Evolutionary conservation across 129 eudicot species (phyloP).

Genomic region (Silybum marianum): DNA sequence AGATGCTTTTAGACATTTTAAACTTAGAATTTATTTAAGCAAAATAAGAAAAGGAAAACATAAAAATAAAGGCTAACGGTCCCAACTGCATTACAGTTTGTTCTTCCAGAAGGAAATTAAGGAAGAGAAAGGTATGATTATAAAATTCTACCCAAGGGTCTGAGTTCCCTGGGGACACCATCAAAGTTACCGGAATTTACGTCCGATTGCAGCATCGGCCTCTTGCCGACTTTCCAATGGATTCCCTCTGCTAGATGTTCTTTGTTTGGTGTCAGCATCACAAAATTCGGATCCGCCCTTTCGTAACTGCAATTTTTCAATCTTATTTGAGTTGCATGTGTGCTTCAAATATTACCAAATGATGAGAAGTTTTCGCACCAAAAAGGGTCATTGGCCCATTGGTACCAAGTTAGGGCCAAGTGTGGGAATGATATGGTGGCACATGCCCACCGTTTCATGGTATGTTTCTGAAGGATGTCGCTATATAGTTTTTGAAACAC

Average conservation of each 20-base stretch:
- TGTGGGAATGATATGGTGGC: too few species aligned
- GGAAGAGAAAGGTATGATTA: slow-evolving; percentile 20
- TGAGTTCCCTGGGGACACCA: slow-evolving; percentile 78
- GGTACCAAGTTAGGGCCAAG: too few species aligned
- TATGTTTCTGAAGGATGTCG: too few species aligned
- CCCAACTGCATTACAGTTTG: slow-evolving; percentile 6
- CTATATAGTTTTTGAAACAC: too few species aligned
- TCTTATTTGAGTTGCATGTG: not conserved
- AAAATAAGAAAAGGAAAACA: not conserved
- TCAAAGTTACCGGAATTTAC: slow-evolving; percentile 78
- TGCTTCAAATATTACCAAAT: not conserved
- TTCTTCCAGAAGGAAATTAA: not conserved
- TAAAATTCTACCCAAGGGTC: slow-evolving; percentile 77
- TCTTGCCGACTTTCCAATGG: slow-evolving; percentile 72
- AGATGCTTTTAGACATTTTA: not conserved
- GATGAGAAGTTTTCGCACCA: too few species aligned
- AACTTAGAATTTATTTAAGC: not conserved
- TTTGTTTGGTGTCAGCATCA: slow-evolving; percentile 90
- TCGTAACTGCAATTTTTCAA: slow-evolving; percentile 62
- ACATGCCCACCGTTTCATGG: too few species aligned
- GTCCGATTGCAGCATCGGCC: slow-evolving; percentile 73
- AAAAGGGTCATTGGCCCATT: too few species aligned
- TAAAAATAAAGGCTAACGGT: not conserved
- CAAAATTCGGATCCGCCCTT: slow-evolving; percentile 89
- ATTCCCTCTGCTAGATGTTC: slow-evolving; percentile 89